phyloP scores from a whole-genome alignment of 352 stramenopile species.

The Thalassiosira hispida region DNA sequence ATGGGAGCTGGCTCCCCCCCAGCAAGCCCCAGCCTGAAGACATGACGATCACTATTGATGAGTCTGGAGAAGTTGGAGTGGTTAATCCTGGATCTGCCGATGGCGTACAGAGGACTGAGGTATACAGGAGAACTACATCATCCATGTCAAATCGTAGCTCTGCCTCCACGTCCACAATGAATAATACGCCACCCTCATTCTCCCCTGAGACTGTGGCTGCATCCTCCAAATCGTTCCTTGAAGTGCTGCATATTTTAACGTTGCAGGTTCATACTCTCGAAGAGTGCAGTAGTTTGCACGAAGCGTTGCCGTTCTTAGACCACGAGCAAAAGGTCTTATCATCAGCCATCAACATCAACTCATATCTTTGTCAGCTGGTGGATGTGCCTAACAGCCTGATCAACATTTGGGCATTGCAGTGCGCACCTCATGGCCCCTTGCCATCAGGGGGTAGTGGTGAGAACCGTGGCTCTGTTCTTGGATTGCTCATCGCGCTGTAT shows the following conservation, averaged over 20 bases:
- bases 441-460: slow-evolving; percentile 75
- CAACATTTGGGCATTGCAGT: slow-evolving; percentile 78
- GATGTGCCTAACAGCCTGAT: slow-evolving; percentile 71
- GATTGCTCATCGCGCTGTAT: slow-evolving; percentile 82
- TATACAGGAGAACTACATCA: slow-evolving; percentile 31
- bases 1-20: slow-evolving; percentile 80
- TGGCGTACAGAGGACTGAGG: slow-evolving; percentile 3
- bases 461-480: slow-evolving; percentile 80
- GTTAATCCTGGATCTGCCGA: background rate
- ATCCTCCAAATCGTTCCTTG: slow-evolving; percentile 83
- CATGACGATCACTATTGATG: slow-evolving; percentile 32
- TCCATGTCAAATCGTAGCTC: slow-evolving; percentile 46
- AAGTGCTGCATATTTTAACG: slow-evolving; percentile 86
- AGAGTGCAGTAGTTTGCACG: slow-evolving; percentile 77
- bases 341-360: slow-evolving; percentile 74
- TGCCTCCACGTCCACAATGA: slow-evolving; percentile 4
- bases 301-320: slow-evolving; percentile 73
- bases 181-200: slow-evolving; percentile 49
- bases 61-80: slow-evolving; percentile 37
- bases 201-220: slow-evolving; percentile 73
- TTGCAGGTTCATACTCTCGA: slow-evolving; percentile 85
- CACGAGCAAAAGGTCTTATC: slow-evolving; percentile 80
- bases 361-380: slow-evolving; percentile 77
- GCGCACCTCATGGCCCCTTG: slow-evolving; percentile 70
- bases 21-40: slow-evolving; percentile 57